phyloP scores from a whole-genome alignment of 2,329 filamentous ascomycete genomes.

The Hypoxylon sp. region DNA sequence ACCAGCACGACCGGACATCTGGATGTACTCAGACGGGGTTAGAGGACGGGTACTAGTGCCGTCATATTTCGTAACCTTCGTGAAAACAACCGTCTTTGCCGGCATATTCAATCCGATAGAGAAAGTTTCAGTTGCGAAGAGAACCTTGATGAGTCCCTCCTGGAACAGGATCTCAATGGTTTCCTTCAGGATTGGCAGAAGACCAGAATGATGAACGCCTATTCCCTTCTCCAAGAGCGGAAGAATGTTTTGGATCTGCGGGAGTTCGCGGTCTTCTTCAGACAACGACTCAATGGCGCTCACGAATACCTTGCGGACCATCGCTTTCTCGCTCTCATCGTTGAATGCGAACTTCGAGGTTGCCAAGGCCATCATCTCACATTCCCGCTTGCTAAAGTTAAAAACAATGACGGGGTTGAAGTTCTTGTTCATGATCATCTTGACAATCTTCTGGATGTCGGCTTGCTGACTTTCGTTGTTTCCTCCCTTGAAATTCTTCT shows the following conservation, averaged over 20 bases:
- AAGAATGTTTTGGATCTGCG: slow-evolving; percentile 91
- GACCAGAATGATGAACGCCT: slow-evolving; percentile 95
- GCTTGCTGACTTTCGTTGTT: slow-evolving; percentile 73
- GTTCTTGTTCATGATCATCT: slow-evolving; percentile 98
- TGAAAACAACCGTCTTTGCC: slow-evolving; percentile 99
- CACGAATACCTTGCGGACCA: slow-evolving; percentile 94
- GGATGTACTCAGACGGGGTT: slow-evolving; percentile 95
- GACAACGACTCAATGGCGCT: slow-evolving; percentile 94
- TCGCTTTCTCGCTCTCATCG: slow-evolving; percentile 92
- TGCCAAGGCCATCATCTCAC: slow-evolving; percentile 88
- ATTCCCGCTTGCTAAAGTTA: slow-evolving; percentile 98
- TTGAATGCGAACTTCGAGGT: slow-evolving; percentile 94
- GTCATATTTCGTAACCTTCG: slow-evolving; percentile 95
- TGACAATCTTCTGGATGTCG: slow-evolving; percentile 97
- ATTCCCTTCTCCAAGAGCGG: slow-evolving; percentile 92
- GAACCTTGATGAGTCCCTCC: slow-evolving; percentile 95
- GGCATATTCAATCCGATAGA: slow-evolving; percentile 99
- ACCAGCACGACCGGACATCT: slow-evolving; percentile 98
- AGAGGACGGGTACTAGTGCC: slow-evolving; percentile 85
- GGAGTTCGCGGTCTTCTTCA: slow-evolving; percentile 88
- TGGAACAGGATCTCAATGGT: slow-evolving; percentile 99
- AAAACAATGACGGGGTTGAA: slow-evolving; percentile 99
- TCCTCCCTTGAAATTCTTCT: slow-evolving; percentile 90
- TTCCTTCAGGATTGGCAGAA: slow-evolving; percentile 96
- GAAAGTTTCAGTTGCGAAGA: slow-evolving; percentile 98